These are phyloP conservation scores for Diaporthe nobilis DNA, from an alignment of 2,329 filamentous ascomycete species.

Conservation along the genomic window DNA sequence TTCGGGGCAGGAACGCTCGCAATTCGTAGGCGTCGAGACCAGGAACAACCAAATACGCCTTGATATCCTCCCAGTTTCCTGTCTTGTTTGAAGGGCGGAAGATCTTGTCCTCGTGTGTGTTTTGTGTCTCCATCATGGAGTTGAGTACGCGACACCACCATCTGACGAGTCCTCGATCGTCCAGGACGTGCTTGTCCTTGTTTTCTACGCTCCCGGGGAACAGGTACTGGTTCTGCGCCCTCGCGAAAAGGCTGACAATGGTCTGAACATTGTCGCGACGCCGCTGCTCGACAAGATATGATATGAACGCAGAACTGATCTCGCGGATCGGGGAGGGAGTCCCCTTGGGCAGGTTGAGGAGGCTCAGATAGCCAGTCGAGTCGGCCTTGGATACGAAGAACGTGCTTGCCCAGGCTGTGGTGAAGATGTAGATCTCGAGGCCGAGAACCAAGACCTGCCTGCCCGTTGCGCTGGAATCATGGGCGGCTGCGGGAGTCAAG, in stretches of 20 bases:
- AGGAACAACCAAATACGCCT: slow-evolving; percentile 88
- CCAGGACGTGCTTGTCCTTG: slow-evolving; percentile 87
- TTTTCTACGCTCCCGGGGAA: slow-evolving; percentile 95
- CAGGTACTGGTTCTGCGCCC: slow-evolving; percentile 92
- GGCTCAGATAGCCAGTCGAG: slow-evolving; percentile 88
- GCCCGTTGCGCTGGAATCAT: slow-evolving; percentile 46
- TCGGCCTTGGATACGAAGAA: slow-evolving; percentile 98
- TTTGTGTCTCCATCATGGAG: slow-evolving; percentile 72
- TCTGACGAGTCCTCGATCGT: slow-evolving; percentile 89
- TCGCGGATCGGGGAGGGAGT: slow-evolving; percentile 80
- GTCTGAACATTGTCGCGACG: slow-evolving; percentile 76
- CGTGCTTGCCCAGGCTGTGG: slow-evolving; percentile 83
- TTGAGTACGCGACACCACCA: slow-evolving; percentile 97
- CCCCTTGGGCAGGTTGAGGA: slow-evolving; percentile 74
- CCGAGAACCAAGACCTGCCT: slow-evolving; percentile 80
- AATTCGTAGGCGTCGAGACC: slow-evolving; percentile 88
- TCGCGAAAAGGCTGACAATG: slow-evolving; percentile 90
- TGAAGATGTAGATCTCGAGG: slow-evolving; percentile 90
- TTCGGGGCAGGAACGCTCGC: slow-evolving; percentile 80
- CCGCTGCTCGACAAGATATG: slow-evolving; percentile 78
- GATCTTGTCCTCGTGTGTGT: slow-evolving; percentile 42
- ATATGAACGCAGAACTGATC: slow-evolving; percentile 81
- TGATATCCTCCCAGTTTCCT: slow-evolving; percentile 62
- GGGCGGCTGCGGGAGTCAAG: slow-evolving; percentile 43
- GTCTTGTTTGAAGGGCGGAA: slow-evolving; percentile 39